Base-by-base conservation (phyloP, 192 early-diverging fungal species). In the Kappamyces sp. region DNA sequence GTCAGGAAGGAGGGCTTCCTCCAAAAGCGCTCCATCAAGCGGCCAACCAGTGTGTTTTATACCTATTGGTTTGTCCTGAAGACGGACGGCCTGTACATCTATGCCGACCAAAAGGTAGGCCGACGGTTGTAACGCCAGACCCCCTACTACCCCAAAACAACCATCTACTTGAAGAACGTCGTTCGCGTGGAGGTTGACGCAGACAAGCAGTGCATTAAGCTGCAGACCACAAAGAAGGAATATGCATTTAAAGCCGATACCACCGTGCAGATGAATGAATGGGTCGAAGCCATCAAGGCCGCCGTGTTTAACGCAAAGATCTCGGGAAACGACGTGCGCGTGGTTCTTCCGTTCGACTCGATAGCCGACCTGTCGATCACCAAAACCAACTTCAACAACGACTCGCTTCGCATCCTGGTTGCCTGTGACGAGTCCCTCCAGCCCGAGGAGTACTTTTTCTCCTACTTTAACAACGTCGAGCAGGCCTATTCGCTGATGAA, bases 61-160 rank as follows among this genome's bases (percentile, higher is more conserved):
- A 67, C 81, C 0, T 79, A 75, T 45, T 86, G 74, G 73, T 85
- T 86, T 60, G 74, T 73, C 31, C 59, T 86, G 9, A 76, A 84
- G 49, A 73, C 81, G 47, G 79, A 82, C 60, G 70, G 75, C 1
- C 66, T 86, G 5, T 63, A 69, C 43, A 81, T 71, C 54, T 86
- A 77, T 43, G 65, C 63, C 33, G 77, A 78, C 55, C 70, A 77
- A 11, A 67, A 58, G 3, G 82, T 76, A 77, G 35, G 52, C 3
- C n/a, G 39, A n/a, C 12, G 9, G n/a, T n/a, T n/a, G n/a, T n/a
- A 11, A 4, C 30, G 11, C 0, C 8, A 76, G 69, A 69, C 86
- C 54, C 65, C 65, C 1, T 86, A 87, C 49, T 83, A 73, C 46
- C 84, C 85, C 0, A 42, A 76, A 33, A 80, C 71, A 2, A 72